Conservation (phyloP, 805 yeast genomes). For the Nakazawaea anatomiae region DNA sequence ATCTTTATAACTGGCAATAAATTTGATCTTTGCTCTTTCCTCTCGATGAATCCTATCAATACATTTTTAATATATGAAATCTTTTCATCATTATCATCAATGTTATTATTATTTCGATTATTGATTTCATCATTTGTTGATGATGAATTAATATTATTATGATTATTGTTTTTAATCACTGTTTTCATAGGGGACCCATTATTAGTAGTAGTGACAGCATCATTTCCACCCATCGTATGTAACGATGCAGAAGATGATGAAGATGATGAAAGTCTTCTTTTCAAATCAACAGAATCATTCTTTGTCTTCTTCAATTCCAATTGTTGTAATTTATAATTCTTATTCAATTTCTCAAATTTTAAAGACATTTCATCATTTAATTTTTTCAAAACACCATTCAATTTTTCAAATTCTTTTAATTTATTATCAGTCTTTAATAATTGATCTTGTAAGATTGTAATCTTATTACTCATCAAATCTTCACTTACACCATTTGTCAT, state of each 20-base stretch:
- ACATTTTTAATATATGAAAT: slow-evolving; percentile 85
- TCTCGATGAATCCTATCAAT: slow-evolving; percentile 84
- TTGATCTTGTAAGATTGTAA: slow-evolving; percentile 33
- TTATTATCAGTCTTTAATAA: slow-evolving; percentile 45
- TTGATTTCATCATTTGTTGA: background rate
- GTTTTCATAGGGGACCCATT: background rate
- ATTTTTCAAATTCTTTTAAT: slow-evolving; percentile 47
- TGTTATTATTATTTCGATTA: background rate
- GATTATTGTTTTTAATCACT: slow-evolving; percentile 12
- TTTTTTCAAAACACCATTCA: slow-evolving; percentile 48
- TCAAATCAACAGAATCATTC: slow-evolving; percentile 13
- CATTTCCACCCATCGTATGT: no score
- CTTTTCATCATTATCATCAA: slow-evolving; percentile 34
- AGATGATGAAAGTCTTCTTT: background rate
- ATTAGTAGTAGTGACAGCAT: no score
- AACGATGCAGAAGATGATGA: background rate
- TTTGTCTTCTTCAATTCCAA: slow-evolving; percentile 33
- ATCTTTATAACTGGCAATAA: slow-evolving; percentile 82
- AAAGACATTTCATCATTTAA: slow-evolving; percentile 62
- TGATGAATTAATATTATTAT: slow-evolving; percentile 11
- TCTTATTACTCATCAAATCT: background rate
- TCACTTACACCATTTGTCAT: background rate
- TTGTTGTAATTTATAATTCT: slow-evolving; percentile 65
- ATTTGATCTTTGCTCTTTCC: slow-evolving; percentile 83
- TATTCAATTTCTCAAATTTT: slow-evolving; percentile 63